These are phyloP conservation scores for Spathaspora sp. DNA, from an alignment of 1,139 yeast genomes.

Conservation along the genomic window DNA sequence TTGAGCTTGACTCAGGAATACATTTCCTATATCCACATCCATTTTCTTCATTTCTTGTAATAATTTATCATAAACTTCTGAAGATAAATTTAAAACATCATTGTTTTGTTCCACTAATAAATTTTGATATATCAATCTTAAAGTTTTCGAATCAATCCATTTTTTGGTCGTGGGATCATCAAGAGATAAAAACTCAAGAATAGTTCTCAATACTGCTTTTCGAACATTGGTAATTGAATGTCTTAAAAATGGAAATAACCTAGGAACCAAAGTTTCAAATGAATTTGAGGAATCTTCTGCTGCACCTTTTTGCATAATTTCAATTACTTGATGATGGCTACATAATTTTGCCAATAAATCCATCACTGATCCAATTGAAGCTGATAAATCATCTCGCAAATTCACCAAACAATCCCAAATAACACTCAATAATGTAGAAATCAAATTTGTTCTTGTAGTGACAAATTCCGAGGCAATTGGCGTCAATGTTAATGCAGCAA, in stretches of 20 bases:
- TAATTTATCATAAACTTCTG: constrained; percentile 59
- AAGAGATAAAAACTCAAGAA: constrained; percentile 72
- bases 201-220: constrained; percentile 80
- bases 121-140: constrained; percentile 83
- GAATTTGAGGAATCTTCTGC: constrained; percentile 48
- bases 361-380: constrained; percentile 96
- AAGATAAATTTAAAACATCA: constrained; percentile 66
- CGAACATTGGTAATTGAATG: constrained; percentile 94
- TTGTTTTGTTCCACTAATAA: constrained; percentile 83
- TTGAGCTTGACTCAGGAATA: constrained; percentile 43
- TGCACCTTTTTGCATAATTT: constrained; percentile 66
- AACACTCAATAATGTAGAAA: constrained; percentile 67
- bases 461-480: constrained; percentile 90
- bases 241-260: constrained; percentile 87
- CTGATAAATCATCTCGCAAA: constrained; percentile 86
- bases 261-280: constrained; percentile 80
- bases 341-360: constrained; percentile 87
- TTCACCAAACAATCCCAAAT: constrained; percentile 88
- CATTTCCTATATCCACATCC: constrained; percentile 26
- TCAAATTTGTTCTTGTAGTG: constrained; percentile 54
- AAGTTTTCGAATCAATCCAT: constrained; percentile 76
- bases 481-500: constrained; percentile 88
- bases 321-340: constrained; percentile 74
- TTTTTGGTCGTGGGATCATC: constrained; percentile 62
- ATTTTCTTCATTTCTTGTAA: constrained; percentile 41